These are phyloP conservation scores for Geranium incanum DNA, from an alignment of 441 rosid genomes.

Conservation along the genomic window DNA sequence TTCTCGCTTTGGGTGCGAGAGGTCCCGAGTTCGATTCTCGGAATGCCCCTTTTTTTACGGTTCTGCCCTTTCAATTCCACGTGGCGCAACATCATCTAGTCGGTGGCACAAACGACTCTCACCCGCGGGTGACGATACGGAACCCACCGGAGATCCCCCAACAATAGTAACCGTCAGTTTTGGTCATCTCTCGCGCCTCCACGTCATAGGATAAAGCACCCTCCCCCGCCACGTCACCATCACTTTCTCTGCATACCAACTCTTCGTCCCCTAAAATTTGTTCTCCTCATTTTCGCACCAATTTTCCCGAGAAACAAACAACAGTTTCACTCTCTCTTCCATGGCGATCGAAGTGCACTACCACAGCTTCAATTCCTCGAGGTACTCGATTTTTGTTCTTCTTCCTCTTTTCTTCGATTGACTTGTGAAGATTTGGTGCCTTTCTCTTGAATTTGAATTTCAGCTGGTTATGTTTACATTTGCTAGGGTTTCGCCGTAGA, in stretches of 20 bases:
- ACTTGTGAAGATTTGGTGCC: background rate
- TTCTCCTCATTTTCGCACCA: conserved; percentile 30
- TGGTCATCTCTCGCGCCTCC: conserved; percentile 42
- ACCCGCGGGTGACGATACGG: background rate
- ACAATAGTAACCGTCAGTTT: conserved; percentile 11
- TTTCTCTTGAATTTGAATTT: background rate
- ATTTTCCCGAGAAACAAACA: conserved; percentile 13
- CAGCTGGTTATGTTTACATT: background rate
- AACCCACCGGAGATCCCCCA: background rate
- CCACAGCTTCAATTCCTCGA: conserved; percentile 38
- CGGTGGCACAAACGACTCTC: background rate
- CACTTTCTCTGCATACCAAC: conserved; percentile 10
- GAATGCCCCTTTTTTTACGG: conserved; percentile 41
- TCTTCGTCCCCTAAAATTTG: conserved; percentile 17
- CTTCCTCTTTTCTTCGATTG: background rate
- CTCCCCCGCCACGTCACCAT: conserved; percentile 48
- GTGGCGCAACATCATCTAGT: background rate
- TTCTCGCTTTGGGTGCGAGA: conserved; percentile 81
- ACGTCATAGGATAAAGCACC: conserved; percentile 48
- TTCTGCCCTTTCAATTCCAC: background rate
- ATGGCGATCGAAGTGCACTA: conserved; percentile 51
- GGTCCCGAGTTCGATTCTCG: conserved; percentile 79
- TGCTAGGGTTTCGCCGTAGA: conserved; percentile 16
- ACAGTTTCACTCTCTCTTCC: conserved; percentile 2
- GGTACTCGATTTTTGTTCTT: conserved; percentile 27